Percentiles rank a stretch among this genome's conserved stretches.
Evolutionary conservation across 2,329 filamentous ascomycete genomes (phyloP).

Genomic region (Passalora sequoiae): DNA sequence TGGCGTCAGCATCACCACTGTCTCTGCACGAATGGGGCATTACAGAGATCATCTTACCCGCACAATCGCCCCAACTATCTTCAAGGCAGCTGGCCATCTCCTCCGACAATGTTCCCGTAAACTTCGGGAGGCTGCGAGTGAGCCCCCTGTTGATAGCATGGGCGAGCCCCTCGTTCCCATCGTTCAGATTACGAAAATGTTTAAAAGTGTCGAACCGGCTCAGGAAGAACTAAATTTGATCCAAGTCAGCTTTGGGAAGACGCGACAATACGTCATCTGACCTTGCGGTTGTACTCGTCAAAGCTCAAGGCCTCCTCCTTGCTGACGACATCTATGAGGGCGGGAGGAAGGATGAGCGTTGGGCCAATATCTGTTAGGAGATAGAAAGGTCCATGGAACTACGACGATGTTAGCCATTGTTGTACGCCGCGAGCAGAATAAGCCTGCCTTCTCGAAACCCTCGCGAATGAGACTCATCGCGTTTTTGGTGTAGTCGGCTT

Average conservation of each 20-base stretch:
- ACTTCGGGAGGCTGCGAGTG: slow-evolving; percentile 10
- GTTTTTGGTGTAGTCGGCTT: slow-evolving; percentile 2
- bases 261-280: no score
- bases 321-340: slow-evolving; percentile 11
- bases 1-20: no score
- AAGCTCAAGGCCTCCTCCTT: not conserved
- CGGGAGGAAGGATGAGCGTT: slow-evolving; percentile 8
- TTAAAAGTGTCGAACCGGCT: slow-evolving; percentile 10
- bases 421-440: no score
- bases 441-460: slow-evolving; percentile 2
- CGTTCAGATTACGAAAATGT: slow-evolving; percentile 1
- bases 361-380: slow-evolving; percentile 6
- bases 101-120: slow-evolving; percentile 8
- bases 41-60: not conserved
- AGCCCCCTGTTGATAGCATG: slow-evolving; percentile 16
- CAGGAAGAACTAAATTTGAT: no score
- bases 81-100: slow-evolving; percentile 7
- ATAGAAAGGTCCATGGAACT: slow-evolving; percentile 6
- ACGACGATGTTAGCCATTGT: no score
- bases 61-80: slow-evolving; percentile 5
- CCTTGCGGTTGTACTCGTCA: not conserved
- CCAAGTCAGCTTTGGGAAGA: no score
- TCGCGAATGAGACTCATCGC: not conserved
- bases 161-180: slow-evolving; percentile 8
- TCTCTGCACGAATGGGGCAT: not conserved